These are phyloP conservation scores for Gonapodya prolifera DNA, from an alignment of 192 early-diverging fungal genomes.

Conservation along the genomic window DNA sequence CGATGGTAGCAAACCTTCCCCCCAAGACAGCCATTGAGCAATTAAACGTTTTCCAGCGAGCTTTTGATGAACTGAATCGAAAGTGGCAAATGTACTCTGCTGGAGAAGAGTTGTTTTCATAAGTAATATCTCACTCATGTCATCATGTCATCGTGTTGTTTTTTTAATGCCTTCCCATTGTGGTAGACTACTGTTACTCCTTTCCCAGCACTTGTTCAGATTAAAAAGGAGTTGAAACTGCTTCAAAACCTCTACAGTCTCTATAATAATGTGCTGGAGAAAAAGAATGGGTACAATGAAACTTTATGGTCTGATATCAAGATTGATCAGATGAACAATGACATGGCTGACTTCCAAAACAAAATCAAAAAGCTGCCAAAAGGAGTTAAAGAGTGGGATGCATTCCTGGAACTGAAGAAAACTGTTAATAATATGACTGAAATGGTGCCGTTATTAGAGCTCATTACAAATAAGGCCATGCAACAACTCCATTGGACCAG, in stretches of 20 bases:
- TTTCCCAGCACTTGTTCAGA: slow-evolving; percentile 38
- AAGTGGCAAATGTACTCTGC: slow-evolving; percentile 55
- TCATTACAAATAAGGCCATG: slow-evolving; percentile 51
- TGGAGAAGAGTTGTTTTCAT: slow-evolving; percentile 49
- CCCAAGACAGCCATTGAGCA: slow-evolving; percentile 52
- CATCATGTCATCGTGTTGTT: too few relatives aligned
- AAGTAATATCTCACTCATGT: too few relatives aligned
- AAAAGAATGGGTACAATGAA: slow-evolving; percentile 36
- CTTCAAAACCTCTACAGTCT: slow-evolving; percentile 50
- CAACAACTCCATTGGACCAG: slow-evolving; percentile 42
- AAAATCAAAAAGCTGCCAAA: slow-evolving; percentile 56
- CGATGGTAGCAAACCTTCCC: slow-evolving; percentile 47
- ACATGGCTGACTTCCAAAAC: slow-evolving; percentile 33
- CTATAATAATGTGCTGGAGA: slow-evolving; percentile 51
- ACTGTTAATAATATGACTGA: slow-evolving; percentile 43
- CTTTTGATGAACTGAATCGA: slow-evolving; percentile 49
- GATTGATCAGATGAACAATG: slow-evolving; percentile 35
- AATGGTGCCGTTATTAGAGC: slow-evolving; percentile 40
- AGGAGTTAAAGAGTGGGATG: slow-evolving; percentile 52
- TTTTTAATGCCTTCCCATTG: too few relatives aligned
- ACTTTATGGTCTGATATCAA: slow-evolving; percentile 46
- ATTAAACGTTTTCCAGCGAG: slow-evolving; percentile 47
- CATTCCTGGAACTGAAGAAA: slow-evolving; percentile 45
- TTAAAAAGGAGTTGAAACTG: slow-evolving; percentile 49
- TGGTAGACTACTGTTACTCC: slow-evolving; percentile 48